Evolutionary conservation across 2,329 filamentous ascomycete genomes (phyloP).

Genomic region (Arachnomyces sp.): DNA sequence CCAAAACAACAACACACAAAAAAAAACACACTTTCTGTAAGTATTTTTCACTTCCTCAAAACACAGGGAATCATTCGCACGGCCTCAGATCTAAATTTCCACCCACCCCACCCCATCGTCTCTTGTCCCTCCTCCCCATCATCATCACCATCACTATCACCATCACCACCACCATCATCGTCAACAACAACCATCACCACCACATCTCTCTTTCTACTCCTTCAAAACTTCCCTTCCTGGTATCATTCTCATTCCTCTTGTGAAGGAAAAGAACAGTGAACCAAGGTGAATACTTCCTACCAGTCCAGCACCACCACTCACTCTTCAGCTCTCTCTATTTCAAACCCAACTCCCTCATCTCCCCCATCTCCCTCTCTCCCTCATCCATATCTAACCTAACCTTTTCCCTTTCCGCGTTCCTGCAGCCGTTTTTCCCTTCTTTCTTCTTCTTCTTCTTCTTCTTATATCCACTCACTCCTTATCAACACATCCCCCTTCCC

Average conservation of each 20-base stretch:
- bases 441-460: not conserved
- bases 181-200: not conserved
- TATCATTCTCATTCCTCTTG: not conserved
- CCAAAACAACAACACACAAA: no score
- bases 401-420: not conserved
- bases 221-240: slow-evolving; percentile 1
- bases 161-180: slow-evolving; percentile 4
- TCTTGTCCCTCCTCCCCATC: slow-evolving; percentile 9
- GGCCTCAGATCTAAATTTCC: slow-evolving; percentile 8
- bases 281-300: not conserved
- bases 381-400: slow-evolving; percentile 2
- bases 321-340: slow-evolving; percentile 1
- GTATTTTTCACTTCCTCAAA: no score
- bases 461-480: slow-evolving; percentile 12
- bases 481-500: slow-evolving; percentile 19
- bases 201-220: slow-evolving; percentile 1
- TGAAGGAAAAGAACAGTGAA: not conserved
- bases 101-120: slow-evolving; percentile 17
- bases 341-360: no score
- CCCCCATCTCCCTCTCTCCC: not conserved
- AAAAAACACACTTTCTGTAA: not conserved
- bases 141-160: slow-evolving; percentile 5
- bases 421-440: not conserved
- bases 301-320: slow-evolving; percentile 1
- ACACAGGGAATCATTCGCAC: no score